phyloP scores from a whole-genome alignment of 1,284 basidiomycete genomes.

The Microstroma glucosiphilum region DNA sequence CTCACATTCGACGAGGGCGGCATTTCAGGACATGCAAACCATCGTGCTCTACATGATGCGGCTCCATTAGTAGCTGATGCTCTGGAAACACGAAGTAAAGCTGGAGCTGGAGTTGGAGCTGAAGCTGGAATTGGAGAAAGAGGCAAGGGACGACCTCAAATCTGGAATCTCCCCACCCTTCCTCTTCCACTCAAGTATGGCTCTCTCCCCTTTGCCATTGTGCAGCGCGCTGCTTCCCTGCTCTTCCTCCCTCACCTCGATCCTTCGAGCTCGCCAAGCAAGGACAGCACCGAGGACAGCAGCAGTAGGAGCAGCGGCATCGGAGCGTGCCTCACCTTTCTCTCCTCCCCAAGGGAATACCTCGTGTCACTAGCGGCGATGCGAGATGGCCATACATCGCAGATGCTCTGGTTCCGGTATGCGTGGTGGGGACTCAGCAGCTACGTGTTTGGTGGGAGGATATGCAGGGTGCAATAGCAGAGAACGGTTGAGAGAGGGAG shows the following conservation, averaged over 20 bases:
- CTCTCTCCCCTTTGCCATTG: background rate
- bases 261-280: no score
- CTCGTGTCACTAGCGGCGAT: background rate
- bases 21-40: constrained; percentile 83
- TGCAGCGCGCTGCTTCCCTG: background rate
- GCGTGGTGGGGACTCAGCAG: background rate
- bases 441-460: constrained; percentile 3
- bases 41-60: constrained; percentile 49
- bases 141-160: background rate
- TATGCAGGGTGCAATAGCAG: background rate
- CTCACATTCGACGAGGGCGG: constrained; percentile 82
- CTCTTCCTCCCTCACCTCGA: background rate
- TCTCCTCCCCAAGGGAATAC: background rate
- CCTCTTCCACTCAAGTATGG: background rate
- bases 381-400: background rate
- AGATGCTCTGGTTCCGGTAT: constrained; percentile 1
- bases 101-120: background rate
- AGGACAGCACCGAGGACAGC: no score
- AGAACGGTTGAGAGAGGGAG: background rate
- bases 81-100: background rate
- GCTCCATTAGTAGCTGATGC: background rate
- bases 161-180: background rate
- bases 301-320: no score
- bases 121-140: background rate
- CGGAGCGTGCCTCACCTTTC: background rate